Base-by-base conservation (phyloP, 495 filamentous ascomycete species). In the Xylaria cubensis region DNA sequence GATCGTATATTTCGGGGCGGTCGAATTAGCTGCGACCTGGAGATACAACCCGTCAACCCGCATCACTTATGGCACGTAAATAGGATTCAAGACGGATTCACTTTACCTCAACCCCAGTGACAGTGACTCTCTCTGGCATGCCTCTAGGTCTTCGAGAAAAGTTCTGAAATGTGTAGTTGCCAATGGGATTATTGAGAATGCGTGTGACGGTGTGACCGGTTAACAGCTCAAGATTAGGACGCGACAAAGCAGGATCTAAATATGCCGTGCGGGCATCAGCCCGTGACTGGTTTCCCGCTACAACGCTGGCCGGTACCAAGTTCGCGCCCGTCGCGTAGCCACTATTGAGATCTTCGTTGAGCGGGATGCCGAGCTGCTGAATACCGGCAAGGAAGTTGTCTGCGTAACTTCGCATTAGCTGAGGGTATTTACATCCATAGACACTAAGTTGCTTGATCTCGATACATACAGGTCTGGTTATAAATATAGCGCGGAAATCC, bases 401-500 rank as follows among this genome's bases (percentile, higher is more conserved):
- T 89, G 74, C 10, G 17, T 67, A 6, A 29, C 41, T 75, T 19
- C 72, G 74, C 69, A 34, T 51, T 62, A 69, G 39, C 41, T 42
- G 10, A 29, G 67, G 39, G 29, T 50, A 10, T 29, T 44, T 21
- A 56, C 13, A 68, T 21, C 50, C 24, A 32, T 32, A 7, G 10
- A 13, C 32, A 17, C 15, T 63, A 42, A 68, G 15, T 19, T 0
- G 21, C 21, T 24, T 13, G 24, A 15, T 26, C 1, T 29, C 19
- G 9, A 5, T 19, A 67, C 83, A 36, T 80, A 88, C 86, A 75
- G 17, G 83, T 81, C 56, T 81, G 80, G 51, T 81, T 81, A 64
- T 86, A 89, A 48, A 85, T 78, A 68, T 84, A 89, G 3, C 75
- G 82, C 13, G 89, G 86, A 76, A 88, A 90, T 5, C 84, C 82